Base-by-base conservation (phyloP, 371 early-diverging fungal genomes). In the Mortierella sp. region DNA sequence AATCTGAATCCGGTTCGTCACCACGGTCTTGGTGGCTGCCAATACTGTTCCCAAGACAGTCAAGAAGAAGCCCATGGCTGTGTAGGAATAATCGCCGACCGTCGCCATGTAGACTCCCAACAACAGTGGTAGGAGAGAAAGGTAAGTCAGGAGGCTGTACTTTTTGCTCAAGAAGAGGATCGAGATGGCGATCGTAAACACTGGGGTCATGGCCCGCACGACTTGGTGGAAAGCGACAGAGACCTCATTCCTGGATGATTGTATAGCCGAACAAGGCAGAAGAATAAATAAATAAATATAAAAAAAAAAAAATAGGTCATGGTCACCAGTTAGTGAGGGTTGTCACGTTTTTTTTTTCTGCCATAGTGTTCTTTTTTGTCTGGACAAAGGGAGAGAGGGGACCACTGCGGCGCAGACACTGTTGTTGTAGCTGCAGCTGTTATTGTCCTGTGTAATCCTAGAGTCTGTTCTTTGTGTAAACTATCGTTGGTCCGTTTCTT, bases 41-140 rank as follows among this genome's bases (percentile, higher is more conserved):
- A 95, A 84, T 7, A 94, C 57, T 0, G 91, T 89, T 30, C 95
- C 94, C 2, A 93, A 74, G 1, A 94, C 83, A 14, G 95, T 95
- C 61, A 93, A 74, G 60, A 92, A 63, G 53, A 93, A 85, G 5
- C 95, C 90, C 51, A 86, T 69, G 19, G 81, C 66, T 5, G 91
- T 89, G 76, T 87, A 90, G 26, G 85, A 84, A 70, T 92, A 91
- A 68, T 94, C 94, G 30, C 91, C 94, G 51, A 88, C 80, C 4
- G 94, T 94, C 18, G 94, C 91, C 69, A 94, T 83, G 23, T 84
- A 89, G 28, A 94, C 94, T 48, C 96, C 96, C 7, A 89, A 60
- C 18, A 93, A 88, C 79, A 88, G 90, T 29, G 90, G 86, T 23
- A 87, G 59, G 23, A 92, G 73, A 1, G 91, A 89, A 11, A 85